A percentile compares a stretch with the other conserved stretches of the same genome.
These are phyloP conservation scores for Globisporangium nodosum DNA, from an alignment of 352 stramenopile species.

Conservation along the genomic window DNA sequence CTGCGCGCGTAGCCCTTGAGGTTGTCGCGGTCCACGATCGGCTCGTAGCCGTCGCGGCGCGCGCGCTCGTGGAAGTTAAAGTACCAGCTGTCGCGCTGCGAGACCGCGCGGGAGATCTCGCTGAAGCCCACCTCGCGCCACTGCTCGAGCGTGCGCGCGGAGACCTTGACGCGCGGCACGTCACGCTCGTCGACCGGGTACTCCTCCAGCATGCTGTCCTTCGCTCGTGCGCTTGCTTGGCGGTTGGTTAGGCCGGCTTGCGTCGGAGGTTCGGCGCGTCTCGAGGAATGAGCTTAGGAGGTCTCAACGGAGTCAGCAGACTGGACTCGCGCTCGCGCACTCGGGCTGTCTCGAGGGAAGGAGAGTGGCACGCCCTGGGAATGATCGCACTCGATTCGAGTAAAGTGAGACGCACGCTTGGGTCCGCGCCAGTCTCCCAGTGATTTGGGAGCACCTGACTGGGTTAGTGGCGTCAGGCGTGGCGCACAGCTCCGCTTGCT, in stretches of 20 bases:
- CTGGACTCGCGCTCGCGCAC: too few relatives aligned
- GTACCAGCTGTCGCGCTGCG: slow-evolving; percentile 27
- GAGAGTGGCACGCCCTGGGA: too few relatives aligned
- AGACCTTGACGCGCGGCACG: slow-evolving; percentile 23
- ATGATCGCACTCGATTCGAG: too few relatives aligned
- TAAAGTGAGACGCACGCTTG: too few relatives aligned
- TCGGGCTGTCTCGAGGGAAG: too few relatives aligned
- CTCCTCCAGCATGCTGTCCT: slow-evolving; percentile 11
- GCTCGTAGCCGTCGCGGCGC: slow-evolving; percentile 23
- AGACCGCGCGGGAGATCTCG: slow-evolving; percentile 22
- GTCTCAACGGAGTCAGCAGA: too few relatives aligned
- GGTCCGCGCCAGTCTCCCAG: too few relatives aligned
- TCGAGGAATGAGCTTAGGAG: too few relatives aligned
- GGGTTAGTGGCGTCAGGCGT: too few relatives aligned
- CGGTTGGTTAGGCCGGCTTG: background rate
- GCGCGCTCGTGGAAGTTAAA: slow-evolving; percentile 23
- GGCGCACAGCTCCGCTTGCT: too few relatives aligned
- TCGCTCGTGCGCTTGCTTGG: background rate
- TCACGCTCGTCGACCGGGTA: slow-evolving; percentile 11
- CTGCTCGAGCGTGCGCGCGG: slow-evolving; percentile 17
- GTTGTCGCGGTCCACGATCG: slow-evolving; percentile 26
- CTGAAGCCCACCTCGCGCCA: slow-evolving; percentile 22
- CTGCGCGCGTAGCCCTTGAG: slow-evolving; percentile 24
- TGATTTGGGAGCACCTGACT: too few relatives aligned
- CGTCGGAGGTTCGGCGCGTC: too few relatives aligned